Evolutionary conservation across 164 flowering plant genomes (phyloP).

Genomic region (Vitis riparia): DNA sequence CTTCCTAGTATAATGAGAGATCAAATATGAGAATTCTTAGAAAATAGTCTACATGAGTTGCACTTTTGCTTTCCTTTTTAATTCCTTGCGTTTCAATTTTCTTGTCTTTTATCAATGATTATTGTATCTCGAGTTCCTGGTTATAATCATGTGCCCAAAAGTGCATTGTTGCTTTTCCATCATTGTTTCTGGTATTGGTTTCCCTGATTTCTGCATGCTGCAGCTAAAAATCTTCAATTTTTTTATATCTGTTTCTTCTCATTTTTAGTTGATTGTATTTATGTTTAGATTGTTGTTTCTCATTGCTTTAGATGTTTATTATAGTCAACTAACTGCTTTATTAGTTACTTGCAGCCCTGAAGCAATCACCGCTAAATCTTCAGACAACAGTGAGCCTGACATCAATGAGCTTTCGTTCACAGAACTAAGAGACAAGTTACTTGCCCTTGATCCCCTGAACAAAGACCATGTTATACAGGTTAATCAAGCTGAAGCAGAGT

Average conservation of each 20-base stretch:
- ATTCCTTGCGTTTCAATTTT: not conserved
- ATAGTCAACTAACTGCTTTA: conserved; percentile 14
- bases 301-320: not conserved
- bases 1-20: not conserved
- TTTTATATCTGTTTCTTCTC: not conserved
- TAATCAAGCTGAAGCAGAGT: conserved; percentile 96
- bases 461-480: conserved; percentile 74
- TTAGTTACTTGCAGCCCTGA: conserved; percentile 46
- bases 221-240: not conserved
- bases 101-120: not conserved
- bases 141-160: not conserved
- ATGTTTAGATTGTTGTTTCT: not conserved
- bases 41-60: not conserved
- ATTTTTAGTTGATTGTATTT: not conserved
- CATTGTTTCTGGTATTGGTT: not conserved
- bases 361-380: conserved; percentile 22
- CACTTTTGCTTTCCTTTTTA: not conserved
- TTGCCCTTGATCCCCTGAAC: conserved; percentile 92
- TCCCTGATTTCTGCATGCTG: not conserved
- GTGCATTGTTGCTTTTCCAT: not conserved
- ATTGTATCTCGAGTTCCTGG: not conserved
- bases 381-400: conserved; percentile 42
- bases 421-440: conserved; percentile 89
- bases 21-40: not conserved
- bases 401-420: conserved; percentile 79